Evolutionary conservation across 2,329 filamentous ascomycete genomes (phyloP).

Genomic region (Calonectria leucothoes): DNA sequence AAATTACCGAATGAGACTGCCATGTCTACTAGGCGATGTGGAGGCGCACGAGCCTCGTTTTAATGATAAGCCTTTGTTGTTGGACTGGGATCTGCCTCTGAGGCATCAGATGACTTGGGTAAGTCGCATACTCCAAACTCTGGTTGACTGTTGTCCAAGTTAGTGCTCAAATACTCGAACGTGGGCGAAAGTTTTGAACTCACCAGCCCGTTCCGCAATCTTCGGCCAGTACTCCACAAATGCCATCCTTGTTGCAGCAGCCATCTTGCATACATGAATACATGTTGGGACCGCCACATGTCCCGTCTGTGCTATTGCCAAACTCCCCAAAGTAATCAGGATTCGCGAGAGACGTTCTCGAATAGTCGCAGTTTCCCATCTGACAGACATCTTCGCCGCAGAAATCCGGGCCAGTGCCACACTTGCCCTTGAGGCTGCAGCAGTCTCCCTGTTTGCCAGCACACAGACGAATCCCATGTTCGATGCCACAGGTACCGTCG

Average conservation of each 20-base stretch:
- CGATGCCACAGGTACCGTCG: conserved; percentile 48
- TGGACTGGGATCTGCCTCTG: not conserved
- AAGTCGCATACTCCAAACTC: not conserved
- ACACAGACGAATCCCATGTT: conserved; percentile 44
- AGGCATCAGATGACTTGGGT: not conserved
- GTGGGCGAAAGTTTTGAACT: not conserved
- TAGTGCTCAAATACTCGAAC: not conserved
- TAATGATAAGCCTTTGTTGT: not conserved
- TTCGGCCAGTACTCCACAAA: not conserved
- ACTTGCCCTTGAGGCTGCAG: conserved; percentile 42
- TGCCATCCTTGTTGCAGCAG: conserved; percentile 21
- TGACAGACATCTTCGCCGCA: conserved; percentile 22
- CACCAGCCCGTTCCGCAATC: conserved; percentile 17
- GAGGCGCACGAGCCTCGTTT: not conserved
- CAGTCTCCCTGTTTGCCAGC: conserved; percentile 47
- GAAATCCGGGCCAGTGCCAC: conserved; percentile 40
- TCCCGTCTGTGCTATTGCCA: conserved; percentile 9
- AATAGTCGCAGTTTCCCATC: not conserved
- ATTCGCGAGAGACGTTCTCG: conserved; percentile 12
- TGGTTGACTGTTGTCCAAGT: not conserved
- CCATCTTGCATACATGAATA: conserved; percentile 5
- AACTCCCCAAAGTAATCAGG: not conserved
- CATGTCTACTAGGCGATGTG: no score
- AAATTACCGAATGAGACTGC: not conserved
- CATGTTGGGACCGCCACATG: conserved; percentile 7